Evolutionary conservation across 495 filamentous ascomycete genomes (phyloP), one percentile per base, ranked within the genome.

Genomic region (Tuber aestivum): DNA sequence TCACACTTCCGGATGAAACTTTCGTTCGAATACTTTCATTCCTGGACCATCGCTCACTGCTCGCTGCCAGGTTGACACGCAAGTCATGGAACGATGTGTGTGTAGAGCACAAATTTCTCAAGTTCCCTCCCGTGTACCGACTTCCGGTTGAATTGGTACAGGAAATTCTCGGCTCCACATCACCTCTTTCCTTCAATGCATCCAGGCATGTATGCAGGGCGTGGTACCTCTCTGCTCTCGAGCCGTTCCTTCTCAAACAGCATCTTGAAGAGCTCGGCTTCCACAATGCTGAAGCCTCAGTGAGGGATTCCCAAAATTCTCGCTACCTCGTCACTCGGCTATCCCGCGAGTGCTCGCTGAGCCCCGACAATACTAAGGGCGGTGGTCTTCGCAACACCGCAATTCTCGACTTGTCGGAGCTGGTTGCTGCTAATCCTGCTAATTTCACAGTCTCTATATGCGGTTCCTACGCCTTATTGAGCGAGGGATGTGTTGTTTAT

Each of bases 161-260:
- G 61, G 85, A 88, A 7, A 89, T 93, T 6, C 90, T 88, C 75
- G 75, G 74, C 16, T 84, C 87, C 76, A 84, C 92, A 9, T 82
- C 83, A 18, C 90, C 91, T 0, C 74, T 84, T 8, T 90, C 91
- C 78, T 92, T 93, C 80, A 86, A 93, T 79, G 86, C 89, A 77
- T 90, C 91, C 20, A 86, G 91, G 70, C 87, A 89, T 72, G 87
- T 88, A 14, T 93, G 92, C 77, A 87, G 87, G 70, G 85, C 85
- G 70, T 94, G 91, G 92, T 89, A 91, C 86, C 85, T 87, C 21
- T 86, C 87, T 45, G 89, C 90, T 61, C 83, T 93, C n/a, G 84
- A 91, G 40, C 79, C 81, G 50, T 82, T 77, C 0, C 78, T 93
- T 12, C 84, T 93, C 37, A 72, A 82, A 85, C 9, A 78, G 70